Conservation (phyloP, 164 flowering plant genomes). For the Chloranthus sessilifolius region DNA sequence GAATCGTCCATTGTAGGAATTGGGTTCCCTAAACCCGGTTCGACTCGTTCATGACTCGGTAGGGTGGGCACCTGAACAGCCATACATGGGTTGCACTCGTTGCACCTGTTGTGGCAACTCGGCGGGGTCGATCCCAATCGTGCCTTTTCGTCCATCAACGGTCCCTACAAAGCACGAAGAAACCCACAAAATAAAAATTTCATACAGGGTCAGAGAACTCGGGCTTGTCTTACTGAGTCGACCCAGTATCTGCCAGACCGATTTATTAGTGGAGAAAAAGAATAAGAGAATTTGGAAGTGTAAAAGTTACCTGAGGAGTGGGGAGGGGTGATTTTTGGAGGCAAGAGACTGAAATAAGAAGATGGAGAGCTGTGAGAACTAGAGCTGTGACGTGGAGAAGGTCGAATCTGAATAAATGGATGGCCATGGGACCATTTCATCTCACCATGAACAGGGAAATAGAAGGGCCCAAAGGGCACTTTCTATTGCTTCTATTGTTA, state of each 20-base stretch:
- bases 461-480: neutral
- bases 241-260: too few species aligned
- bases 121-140: conserved; percentile 90
- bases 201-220: too few species aligned
- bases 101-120: conserved; percentile 84
- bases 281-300: too few species aligned
- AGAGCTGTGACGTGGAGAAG: conserved; percentile 10
- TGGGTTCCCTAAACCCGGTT: conserved; percentile 9
- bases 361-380: conserved; percentile 13
- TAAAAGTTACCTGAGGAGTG: conserved; percentile 11
- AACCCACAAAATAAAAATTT: too few species aligned
- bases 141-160: conserved; percentile 37
- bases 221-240: too few species aligned
- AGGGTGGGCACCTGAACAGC: conserved; percentile 70
- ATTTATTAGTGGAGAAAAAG: too few species aligned
- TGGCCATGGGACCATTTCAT: conserved; percentile 18
- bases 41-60: conserved; percentile 30
- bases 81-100: conserved; percentile 78
- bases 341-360: conserved; percentile 12
- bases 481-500: too few species aligned
- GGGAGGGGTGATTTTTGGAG: conserved; percentile 1
- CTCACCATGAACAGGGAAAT: conserved; percentile 5
- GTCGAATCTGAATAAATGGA: conserved; percentile 12
- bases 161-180: conserved; percentile 49
- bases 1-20: conserved; percentile 10